A percentile compares a stretch with the other conserved stretches of the same genome.
phyloP scores from a whole-genome alignment of 352 stramenopile genomes.

The Globisporangium echinulatum region DNA sequence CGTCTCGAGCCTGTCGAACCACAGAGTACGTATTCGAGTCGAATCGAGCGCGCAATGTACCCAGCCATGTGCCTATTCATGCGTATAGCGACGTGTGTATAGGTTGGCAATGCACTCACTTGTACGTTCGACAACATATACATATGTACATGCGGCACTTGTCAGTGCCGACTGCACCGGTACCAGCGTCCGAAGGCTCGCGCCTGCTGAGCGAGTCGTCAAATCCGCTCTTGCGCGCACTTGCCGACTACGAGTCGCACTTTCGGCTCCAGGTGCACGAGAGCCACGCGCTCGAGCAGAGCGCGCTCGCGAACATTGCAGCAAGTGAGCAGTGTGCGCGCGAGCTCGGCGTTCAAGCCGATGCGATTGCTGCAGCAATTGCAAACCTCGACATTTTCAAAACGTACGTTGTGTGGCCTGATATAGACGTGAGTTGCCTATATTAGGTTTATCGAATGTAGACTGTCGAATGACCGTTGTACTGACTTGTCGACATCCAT shows the following conservation, averaged over 20 bases:
- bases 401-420: conserved; percentile 9
- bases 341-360: conserved; percentile 58
- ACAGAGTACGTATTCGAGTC: conserved; percentile 1
- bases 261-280: conserved; percentile 75
- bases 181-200: conserved; percentile 57
- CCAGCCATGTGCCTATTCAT: too few species aligned
- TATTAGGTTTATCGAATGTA: too few species aligned
- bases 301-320: conserved; percentile 43
- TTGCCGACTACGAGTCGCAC: conserved; percentile 77
- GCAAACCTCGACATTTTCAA: conserved; percentile 80
- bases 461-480: not conserved
- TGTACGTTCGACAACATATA: not conserved
- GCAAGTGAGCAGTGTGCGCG: conserved; percentile 44
- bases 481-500: too few species aligned
- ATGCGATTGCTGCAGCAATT: conserved; percentile 67
- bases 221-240: conserved; percentile 65
- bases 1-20: conserved; percentile 15
- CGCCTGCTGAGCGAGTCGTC: conserved; percentile 72
- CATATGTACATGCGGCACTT: not conserved
- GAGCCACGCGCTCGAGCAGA: conserved; percentile 51
- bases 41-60: too few species aligned
- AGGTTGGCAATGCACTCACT: not conserved
- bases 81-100: too few species aligned
- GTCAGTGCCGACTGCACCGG: conserved; percentile 46
- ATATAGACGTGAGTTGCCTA: too few species aligned